Conservation (phyloP, 441 rosid genomes). For the Arabidopsis hybrid region DNA sequence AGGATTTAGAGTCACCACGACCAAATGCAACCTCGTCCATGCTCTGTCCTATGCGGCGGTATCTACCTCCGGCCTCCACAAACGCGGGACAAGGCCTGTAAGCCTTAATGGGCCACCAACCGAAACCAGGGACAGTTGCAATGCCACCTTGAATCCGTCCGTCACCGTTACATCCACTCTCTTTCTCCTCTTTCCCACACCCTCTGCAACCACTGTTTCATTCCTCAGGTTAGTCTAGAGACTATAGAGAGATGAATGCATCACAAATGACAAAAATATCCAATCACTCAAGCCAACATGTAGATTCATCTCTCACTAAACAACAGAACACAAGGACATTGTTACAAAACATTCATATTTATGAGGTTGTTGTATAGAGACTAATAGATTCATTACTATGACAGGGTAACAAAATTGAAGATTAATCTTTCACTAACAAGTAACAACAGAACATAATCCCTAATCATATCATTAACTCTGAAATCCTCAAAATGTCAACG, state of each 20-base stretch:
- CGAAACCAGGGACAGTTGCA: conserved; percentile 91
- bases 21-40: conserved; percentile 92
- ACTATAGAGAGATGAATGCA: not conserved
- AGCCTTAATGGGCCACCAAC: conserved; percentile 99
- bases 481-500: not conserved
- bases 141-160: conserved; percentile 99
- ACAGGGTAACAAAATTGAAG: not conserved
- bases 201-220: conserved; percentile 74
- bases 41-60: conserved; percentile 79
- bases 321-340: not conserved
- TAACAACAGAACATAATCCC: not conserved
- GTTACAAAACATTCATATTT: not conserved
- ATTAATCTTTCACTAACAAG: not conserved
- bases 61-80: conserved; percentile 83
- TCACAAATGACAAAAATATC: not conserved
- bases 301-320: not conserved
- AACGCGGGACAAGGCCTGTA: conserved; percentile 87
- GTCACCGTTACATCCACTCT: conserved; percentile 90
- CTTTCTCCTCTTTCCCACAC: conserved; percentile 79
- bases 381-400: not conserved
- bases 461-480: not conserved
- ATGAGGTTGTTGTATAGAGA: not conserved
- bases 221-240: conserved; percentile 4
- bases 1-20: conserved; percentile 42
- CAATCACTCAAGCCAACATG: not conserved